Conservation (phyloP, 1,284 basidiomycete species). For the Coniophora puteana region DNA sequence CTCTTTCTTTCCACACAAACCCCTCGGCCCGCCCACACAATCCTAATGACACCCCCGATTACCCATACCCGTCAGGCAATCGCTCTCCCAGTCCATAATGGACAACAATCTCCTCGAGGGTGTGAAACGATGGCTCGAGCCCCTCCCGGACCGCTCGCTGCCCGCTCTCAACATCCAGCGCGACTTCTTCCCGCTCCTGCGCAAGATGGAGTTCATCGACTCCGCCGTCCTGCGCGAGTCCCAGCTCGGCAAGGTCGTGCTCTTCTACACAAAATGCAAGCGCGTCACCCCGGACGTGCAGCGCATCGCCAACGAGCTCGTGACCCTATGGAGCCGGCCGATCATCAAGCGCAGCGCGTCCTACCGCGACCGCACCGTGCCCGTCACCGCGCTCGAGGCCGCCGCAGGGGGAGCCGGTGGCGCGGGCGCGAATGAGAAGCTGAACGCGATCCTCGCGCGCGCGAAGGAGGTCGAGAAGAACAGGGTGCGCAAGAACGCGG, state of each 20-base stretch:
- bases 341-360: slow-evolving; percentile 90
- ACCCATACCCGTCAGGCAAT: slow-evolving; percentile 68
- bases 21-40: no score
- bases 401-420: slow-evolving; percentile 33
- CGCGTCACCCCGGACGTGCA: slow-evolving; percentile 81
- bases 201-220: slow-evolving; percentile 91
- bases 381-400: slow-evolving; percentile 38
- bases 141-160: slow-evolving; percentile 87
- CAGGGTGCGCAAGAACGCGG: slow-evolving; percentile 69
- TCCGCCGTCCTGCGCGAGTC: slow-evolving; percentile 89
- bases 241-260: slow-evolving; percentile 85
- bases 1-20: no score
- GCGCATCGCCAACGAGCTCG: slow-evolving; percentile 81
- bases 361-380: slow-evolving; percentile 73
- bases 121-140: slow-evolving; percentile 92
- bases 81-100: slow-evolving; percentile 88
- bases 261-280: slow-evolving; percentile 95
- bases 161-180: slow-evolving; percentile 96
- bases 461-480: slow-evolving; percentile 66
- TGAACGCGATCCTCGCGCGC: slow-evolving; percentile 68
- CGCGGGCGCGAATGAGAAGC: slow-evolving; percentile 45
- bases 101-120: slow-evolving; percentile 95
- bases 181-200: slow-evolving; percentile 83
- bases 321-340: slow-evolving; percentile 89
- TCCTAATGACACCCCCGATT: no score